Base-by-base conservation (phyloP, 257 asterid species). In the Salvia rosmarinus region DNA sequence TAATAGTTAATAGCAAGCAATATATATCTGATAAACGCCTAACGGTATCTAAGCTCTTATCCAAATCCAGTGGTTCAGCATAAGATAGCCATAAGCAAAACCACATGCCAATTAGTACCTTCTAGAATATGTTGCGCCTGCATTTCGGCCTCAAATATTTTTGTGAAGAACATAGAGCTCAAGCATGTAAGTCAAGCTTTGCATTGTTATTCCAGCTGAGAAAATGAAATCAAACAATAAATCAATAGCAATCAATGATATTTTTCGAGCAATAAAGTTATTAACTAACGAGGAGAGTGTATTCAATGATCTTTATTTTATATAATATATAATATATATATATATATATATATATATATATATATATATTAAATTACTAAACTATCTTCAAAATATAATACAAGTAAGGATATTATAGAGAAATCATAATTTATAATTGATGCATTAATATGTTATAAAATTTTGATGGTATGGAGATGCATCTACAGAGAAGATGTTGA, bases 191-290 rank as follows among this genome's bases (percentile, higher is more conserved):
- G 73, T 87, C 85, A 28, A 87, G 93, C 81, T 84, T 87, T 9
- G 72, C 85, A 40, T 89, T 89, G 9, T 87, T 89, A 82, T 87
- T 89, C 96, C 92, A 82, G 88, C 96, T 89, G 93, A 75, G 78
- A 74, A 71, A 25, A 56, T 35, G 55, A 54, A 8, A 59, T 71
- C 37, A 37, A 67, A 44, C 25, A 43, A 73, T 28, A 30, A 58
- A 59, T 68, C 12, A 47, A 3, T 44, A 40, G 58, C 6, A n/a
- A 16, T 39, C 42, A 16, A 60, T n/a, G n/a, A n/a, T n/a, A n/a
- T n/a, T n/a, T n/a, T n/a, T n/a, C n/a, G n/a, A n/a, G n/a, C n/a
- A n/a, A n/a, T n/a, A n/a, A n/a, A n/a, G n/a, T n/a, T n/a, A n/a
- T n/a, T n/a, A n/a, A n/a, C n/a, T n/a, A n/a, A n/a, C n/a, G n/a